phyloP scores from a whole-genome alignment of 345 rosid genomes.

The Arabis hirsuta region DNA sequence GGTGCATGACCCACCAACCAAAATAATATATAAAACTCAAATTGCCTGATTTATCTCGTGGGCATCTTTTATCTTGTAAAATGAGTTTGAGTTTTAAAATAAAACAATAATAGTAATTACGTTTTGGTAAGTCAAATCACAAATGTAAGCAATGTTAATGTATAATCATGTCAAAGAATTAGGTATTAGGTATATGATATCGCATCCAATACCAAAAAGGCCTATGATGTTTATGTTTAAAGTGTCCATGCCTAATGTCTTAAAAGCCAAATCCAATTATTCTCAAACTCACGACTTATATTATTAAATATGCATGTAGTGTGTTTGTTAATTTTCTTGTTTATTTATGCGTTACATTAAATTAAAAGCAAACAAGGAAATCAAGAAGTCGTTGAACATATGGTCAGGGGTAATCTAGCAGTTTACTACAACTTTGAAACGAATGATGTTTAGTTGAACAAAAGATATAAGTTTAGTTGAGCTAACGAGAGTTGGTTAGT shows the following conservation, averaged over 20 bases:
- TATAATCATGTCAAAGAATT: slow-evolving; percentile 30
- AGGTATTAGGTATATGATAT: slow-evolving; percentile 35
- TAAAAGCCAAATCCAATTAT: slow-evolving; percentile 25
- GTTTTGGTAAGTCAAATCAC: slow-evolving; percentile 22
- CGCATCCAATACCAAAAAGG: slow-evolving; percentile 21
- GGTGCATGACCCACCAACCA: slow-evolving; percentile 41
- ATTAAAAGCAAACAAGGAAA: slow-evolving; percentile 23
- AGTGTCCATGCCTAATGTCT: slow-evolving; percentile 3
- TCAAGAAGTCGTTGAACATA: slow-evolving; percentile 37
- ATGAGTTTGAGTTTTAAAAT: not conserved
- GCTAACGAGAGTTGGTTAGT: slow-evolving; percentile 39
- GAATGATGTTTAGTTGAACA: slow-evolving; percentile 32
- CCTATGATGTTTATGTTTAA: not conserved
- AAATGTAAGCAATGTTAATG: slow-evolving; percentile 4
- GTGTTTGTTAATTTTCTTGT: slow-evolving; percentile 19
- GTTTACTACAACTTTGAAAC: not conserved
- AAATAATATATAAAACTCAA: not conserved
- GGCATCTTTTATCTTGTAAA: not conserved
- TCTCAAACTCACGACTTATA: not conserved
- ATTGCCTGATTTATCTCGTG: slow-evolving; percentile 10
- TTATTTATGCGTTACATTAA: slow-evolving; percentile 30
- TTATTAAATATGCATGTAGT: not conserved
- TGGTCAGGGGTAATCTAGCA: slow-evolving; percentile 17
- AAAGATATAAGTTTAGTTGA: slow-evolving; percentile 33
- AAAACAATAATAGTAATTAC: not conserved